These are phyloP conservation scores for Penicillium sp. DNA, from an alignment of 2,329 filamentous ascomycete genomes.

Conservation along the genomic window DNA sequence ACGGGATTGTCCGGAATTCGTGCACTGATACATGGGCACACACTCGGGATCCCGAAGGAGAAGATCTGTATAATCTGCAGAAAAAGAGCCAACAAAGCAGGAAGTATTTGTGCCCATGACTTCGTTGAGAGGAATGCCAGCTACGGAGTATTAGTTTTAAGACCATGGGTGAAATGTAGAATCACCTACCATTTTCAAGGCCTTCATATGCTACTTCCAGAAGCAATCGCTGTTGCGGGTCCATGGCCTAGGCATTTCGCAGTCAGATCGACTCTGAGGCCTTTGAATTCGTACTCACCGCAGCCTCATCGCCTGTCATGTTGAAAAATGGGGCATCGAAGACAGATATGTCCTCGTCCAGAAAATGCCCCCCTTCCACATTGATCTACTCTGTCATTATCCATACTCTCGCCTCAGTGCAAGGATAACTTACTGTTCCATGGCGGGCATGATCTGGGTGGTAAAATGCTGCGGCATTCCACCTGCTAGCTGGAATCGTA, in stretches of 20 bases:
- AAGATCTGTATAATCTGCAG: constrained; percentile 32
- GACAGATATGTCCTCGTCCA: constrained; percentile 24
- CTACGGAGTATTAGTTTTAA: constrained; percentile 11
- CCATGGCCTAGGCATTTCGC: constrained; percentile 22
- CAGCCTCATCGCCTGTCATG: constrained; percentile 31
- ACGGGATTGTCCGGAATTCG: constrained; percentile 27
- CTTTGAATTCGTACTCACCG: constrained; percentile 13
- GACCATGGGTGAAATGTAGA: no score
- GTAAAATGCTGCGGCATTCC: constrained; percentile 26
- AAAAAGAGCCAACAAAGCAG: constrained; percentile 30
- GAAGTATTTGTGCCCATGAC: constrained; percentile 29
- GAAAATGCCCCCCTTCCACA: constrained; percentile 27
- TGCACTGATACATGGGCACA: constrained; percentile 27
- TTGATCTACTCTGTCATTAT: constrained; percentile 19
- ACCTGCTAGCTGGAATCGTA: constrained; percentile 18
- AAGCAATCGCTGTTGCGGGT: constrained; percentile 31
- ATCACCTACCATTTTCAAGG: constrained; percentile 27
- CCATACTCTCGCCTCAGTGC: not conserved
- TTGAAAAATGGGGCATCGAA: constrained; percentile 39
- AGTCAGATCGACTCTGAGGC: not conserved
- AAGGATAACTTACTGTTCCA: constrained; percentile 21
- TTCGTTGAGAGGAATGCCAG: constrained; percentile 27
- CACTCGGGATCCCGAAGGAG: constrained; percentile 30
- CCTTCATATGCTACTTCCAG: constrained; percentile 32
- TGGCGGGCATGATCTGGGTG: constrained; percentile 26